A percentile compares a stretch with the other conserved stretches of the same genome.
phyloP scores from a whole-genome alignment of 139 green algal species.

The Marvania coccoides region DNA sequence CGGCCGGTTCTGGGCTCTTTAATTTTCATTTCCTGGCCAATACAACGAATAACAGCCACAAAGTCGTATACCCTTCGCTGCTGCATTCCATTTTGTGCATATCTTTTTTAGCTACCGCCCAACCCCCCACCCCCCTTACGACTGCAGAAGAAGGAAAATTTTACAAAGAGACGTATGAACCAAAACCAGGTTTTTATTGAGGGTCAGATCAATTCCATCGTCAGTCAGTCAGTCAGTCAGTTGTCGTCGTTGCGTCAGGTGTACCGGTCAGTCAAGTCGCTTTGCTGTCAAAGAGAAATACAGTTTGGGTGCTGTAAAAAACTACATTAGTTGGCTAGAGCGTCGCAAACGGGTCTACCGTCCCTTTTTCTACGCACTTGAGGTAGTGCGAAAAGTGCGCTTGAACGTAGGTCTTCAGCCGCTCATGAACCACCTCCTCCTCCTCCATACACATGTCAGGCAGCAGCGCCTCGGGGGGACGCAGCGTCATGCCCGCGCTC shows the following conservation, averaged over 20 bases:
- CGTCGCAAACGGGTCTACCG: not conserved
- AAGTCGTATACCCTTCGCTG: not conserved
- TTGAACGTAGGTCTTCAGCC: conserved; percentile 24
- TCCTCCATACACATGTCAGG: conserved; percentile 1
- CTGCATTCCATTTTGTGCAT: not conserved
- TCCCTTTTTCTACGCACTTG: conserved; percentile 18
- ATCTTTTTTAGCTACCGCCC: not conserved
- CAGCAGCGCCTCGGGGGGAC: conserved; percentile 44
- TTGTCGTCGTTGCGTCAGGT: not conserved
- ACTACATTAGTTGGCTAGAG: not conserved
- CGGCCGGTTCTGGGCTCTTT: too few relatives aligned
- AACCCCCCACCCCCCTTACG: too few relatives aligned
- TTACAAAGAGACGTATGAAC: not conserved
- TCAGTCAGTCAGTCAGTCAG: not conserved
- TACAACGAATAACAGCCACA: too few relatives aligned
- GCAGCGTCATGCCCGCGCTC: conserved; percentile 17
- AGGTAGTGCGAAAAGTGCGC: conserved; percentile 25
- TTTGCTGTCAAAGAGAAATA: not conserved
- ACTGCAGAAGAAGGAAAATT: not conserved
- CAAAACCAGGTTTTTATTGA: not conserved
- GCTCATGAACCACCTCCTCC: conserved; percentile 15
- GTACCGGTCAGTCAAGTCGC: not conserved
- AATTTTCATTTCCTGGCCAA: too few relatives aligned
- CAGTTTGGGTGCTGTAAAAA: not conserved
- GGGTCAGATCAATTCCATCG: not conserved